phyloP scores from a whole-genome alignment of 2,329 filamentous ascomycete genomes.

The Penicillium hesseltinei region DNA sequence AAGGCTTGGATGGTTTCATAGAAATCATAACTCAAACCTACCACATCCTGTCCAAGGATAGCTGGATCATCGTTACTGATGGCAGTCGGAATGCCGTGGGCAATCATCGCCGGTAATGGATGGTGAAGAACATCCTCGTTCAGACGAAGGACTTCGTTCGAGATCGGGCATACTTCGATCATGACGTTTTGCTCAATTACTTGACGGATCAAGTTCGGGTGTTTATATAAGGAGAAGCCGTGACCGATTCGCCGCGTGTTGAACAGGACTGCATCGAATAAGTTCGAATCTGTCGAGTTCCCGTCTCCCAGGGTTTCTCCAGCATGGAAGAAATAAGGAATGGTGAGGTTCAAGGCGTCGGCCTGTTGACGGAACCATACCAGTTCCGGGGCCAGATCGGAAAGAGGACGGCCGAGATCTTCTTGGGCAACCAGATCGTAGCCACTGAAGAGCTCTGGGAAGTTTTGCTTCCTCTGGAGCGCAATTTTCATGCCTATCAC shows the following conservation, averaged over 20 bases:
- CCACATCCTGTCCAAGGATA: slow-evolving; percentile 76
- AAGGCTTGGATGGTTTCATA: slow-evolving; percentile 89
- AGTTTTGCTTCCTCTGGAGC: slow-evolving; percentile 73
- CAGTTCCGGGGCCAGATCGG: slow-evolving; percentile 73
- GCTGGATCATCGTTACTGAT: slow-evolving; percentile 89
- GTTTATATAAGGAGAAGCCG: slow-evolving; percentile 82
- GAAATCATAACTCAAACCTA: slow-evolving; percentile 85
- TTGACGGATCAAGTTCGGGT: slow-evolving; percentile 80
- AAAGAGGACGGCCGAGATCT: slow-evolving; percentile 71
- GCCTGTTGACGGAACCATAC: slow-evolving; percentile 91
- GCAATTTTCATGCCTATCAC: slow-evolving; percentile 76
- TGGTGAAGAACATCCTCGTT: slow-evolving; percentile 73
- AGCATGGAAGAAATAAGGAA: slow-evolving; percentile 93
- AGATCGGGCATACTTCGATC: slow-evolving; percentile 84
- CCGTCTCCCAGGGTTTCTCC: slow-evolving; percentile 85
- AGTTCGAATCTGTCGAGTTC: slow-evolving; percentile 71
- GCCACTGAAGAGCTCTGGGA: slow-evolving; percentile 74
- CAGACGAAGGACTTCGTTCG: slow-evolving; percentile 80
- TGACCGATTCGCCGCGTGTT: slow-evolving; percentile 84
- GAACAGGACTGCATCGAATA: slow-evolving; percentile 82
- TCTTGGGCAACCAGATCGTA: slow-evolving; percentile 89
- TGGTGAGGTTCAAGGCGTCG: slow-evolving; percentile 67
- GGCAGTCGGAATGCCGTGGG: slow-evolving; percentile 75
- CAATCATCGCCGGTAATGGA: slow-evolving; percentile 76
- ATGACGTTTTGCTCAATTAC: slow-evolving; percentile 82